Percentiles rank a stretch among this genome's conserved stretches.
phyloP scores from a whole-genome alignment of 2,329 filamentous ascomycete genomes.

The Teratosphaeriaceae sp. region DNA sequence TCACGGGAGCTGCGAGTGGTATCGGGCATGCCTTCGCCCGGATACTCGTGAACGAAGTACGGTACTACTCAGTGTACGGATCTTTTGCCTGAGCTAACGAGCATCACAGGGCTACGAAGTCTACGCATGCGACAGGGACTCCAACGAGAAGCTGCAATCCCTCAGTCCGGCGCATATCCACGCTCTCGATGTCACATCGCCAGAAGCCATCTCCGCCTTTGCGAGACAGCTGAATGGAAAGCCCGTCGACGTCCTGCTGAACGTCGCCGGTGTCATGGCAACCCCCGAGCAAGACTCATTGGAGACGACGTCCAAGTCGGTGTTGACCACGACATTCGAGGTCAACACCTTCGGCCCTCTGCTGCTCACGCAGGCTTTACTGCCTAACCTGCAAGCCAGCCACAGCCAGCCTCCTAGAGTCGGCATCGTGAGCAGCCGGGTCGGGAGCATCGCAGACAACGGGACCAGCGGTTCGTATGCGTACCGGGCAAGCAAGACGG shows the following conservation, averaged over 20 bases:
- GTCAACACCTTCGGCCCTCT: slow-evolving; percentile 42
- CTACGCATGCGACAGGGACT: slow-evolving; percentile 25
- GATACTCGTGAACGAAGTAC: slow-evolving; percentile 6
- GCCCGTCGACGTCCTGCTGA: slow-evolving; percentile 33
- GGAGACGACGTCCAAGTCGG: slow-evolving; percentile 23
- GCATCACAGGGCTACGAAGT: slow-evolving; percentile 26
- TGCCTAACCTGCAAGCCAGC: slow-evolving; percentile 33
- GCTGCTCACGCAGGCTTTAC: slow-evolving; percentile 38
- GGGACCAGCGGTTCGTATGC: slow-evolving; percentile 36
- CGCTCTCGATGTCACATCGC: slow-evolving; percentile 30
- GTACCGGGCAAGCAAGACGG: slow-evolving; percentile 40
- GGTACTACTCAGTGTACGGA: background rate
- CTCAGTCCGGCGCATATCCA: slow-evolving; percentile 26
- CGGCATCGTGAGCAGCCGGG: slow-evolving; percentile 37
- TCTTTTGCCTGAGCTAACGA: background rate
- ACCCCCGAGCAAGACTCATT: slow-evolving; percentile 28
- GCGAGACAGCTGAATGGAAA: slow-evolving; percentile 24
- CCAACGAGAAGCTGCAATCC: slow-evolving; percentile 26
- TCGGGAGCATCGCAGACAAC: slow-evolving; percentile 40
- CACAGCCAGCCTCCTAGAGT: slow-evolving; percentile 27
- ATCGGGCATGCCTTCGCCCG: slow-evolving; percentile 8
- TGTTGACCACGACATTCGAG: slow-evolving; percentile 33
- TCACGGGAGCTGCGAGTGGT: slow-evolving; percentile 2
- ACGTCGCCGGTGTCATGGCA: slow-evolving; percentile 34
- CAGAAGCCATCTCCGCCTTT: slow-evolving; percentile 30